A percentile compares a stretch with the other conserved stretches of the same genome.
phyloP scores from a whole-genome alignment of 148 eudicot species.

The Chenopodium berlandieri region DNA sequence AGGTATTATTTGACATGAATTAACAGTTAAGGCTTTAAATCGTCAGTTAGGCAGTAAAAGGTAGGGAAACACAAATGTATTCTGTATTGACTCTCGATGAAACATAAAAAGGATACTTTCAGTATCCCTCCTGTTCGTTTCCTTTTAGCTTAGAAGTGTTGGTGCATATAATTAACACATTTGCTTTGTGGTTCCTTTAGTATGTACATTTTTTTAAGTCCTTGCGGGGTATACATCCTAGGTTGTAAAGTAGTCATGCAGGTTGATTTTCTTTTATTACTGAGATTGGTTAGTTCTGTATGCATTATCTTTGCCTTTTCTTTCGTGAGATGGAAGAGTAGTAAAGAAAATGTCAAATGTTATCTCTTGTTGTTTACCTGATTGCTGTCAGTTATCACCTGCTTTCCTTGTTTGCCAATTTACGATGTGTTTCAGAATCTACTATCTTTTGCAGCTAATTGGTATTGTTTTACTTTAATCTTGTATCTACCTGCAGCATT shows the following conservation, averaged over 20 bases:
- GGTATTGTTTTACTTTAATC: conserved; percentile 1
- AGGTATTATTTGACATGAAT: too few species aligned
- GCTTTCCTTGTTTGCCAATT: conserved; percentile 1
- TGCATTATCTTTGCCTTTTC: not conserved
- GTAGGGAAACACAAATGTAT: too few species aligned
- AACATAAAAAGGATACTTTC: too few species aligned
- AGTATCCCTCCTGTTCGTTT: too few species aligned
- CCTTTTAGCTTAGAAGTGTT: too few species aligned
- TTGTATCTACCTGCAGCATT: conserved; percentile 51
- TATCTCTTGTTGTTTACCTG: not conserved
- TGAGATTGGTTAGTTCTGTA: not conserved
- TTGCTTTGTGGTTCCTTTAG: too few species aligned
- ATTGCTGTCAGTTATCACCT: not conserved
- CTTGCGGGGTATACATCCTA: not conserved
- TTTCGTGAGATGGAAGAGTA: not conserved
- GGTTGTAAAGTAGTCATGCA: not conserved
- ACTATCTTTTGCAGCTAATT: not conserved
- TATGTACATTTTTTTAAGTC: too few species aligned
- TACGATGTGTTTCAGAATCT: not conserved
- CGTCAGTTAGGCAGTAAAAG: too few species aligned
- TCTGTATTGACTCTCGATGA: too few species aligned
- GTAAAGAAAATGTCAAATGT: not conserved
- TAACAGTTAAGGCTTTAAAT: too few species aligned
- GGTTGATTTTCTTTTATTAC: not conserved
- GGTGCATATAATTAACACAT: too few species aligned